Conservation (phyloP, 2,329 filamentous ascomycete species). For the Cladorrhinum sp. region DNA sequence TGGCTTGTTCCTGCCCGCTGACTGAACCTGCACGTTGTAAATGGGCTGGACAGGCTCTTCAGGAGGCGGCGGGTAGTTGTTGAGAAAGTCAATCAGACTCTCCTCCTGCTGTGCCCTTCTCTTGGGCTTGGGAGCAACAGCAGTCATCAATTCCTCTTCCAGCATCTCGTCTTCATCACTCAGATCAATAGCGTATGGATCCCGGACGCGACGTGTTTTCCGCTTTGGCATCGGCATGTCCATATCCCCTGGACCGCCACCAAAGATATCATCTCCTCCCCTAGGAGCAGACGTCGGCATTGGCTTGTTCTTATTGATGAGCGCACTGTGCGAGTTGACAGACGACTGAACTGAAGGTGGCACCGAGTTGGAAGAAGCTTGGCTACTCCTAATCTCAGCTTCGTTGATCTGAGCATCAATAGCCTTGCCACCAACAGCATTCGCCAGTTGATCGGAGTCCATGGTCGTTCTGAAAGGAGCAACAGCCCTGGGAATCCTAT, state of each 20-base stretch:
- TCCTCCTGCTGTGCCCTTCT: constrained; percentile 47
- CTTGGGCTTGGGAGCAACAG: constrained; percentile 42
- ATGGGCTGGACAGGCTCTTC: constrained; percentile 41
- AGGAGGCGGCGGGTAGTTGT: constrained; percentile 64
- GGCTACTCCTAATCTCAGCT: constrained; percentile 50
- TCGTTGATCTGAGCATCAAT: constrained; percentile 57
- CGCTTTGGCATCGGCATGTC: constrained; percentile 61
- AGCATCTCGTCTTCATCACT: constrained; percentile 58
- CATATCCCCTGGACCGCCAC: constrained; percentile 37
- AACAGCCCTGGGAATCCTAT: constrained; percentile 75
- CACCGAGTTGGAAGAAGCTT: constrained; percentile 55
- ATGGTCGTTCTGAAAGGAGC: constrained; percentile 82
- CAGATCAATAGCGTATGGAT: constrained; percentile 90
- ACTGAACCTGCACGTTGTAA: constrained; percentile 30
- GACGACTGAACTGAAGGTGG: constrained; percentile 58
- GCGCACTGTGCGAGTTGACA: constrained; percentile 70
- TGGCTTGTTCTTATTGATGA: constrained; percentile 51
- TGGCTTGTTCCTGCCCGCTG: constrained; percentile 34
- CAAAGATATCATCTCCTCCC: constrained; percentile 21
- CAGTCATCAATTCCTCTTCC: constrained; percentile 49
- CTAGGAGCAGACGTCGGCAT: constrained; percentile 21
- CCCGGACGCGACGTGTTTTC: constrained; percentile 73
- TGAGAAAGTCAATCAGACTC: constrained; percentile 70
- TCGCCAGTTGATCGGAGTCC: constrained; percentile 74
- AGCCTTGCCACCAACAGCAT: constrained; percentile 52